Evolutionary conservation across 2,329 filamentous ascomycete genomes (phyloP).

Genomic region (Periconia macrospinosa): DNA sequence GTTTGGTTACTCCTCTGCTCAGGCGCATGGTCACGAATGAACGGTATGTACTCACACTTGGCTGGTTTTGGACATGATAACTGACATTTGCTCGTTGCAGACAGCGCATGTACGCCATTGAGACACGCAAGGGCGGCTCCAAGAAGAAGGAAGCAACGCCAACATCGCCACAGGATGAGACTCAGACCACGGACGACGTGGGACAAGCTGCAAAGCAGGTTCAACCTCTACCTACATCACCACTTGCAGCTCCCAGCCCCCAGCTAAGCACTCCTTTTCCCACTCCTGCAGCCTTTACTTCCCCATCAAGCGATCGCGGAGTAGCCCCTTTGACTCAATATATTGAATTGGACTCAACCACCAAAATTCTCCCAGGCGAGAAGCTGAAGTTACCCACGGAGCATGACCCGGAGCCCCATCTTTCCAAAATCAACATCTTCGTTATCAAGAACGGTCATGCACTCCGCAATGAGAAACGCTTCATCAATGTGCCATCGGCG

Average conservation of each 20-base stretch:
- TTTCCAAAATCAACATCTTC: slow-evolving; percentile 61
- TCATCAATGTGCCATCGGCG: slow-evolving; percentile 9
- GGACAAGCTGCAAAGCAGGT: neutral
- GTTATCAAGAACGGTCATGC: slow-evolving; percentile 66
- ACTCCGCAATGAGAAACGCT: slow-evolving; percentile 15
- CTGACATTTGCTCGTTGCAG: neutral
- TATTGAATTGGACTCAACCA: neutral
- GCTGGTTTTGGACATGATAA: neutral
- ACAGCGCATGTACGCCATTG: slow-evolving; percentile 60
- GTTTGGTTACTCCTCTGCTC: slow-evolving; percentile 59
- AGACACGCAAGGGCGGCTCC: slow-evolving; percentile 54
- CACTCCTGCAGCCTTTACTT: neutral
- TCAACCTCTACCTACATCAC: neutral
- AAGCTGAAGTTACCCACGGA: slow-evolving; percentile 11
- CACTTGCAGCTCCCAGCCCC: neutral
- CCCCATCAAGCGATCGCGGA: neutral
- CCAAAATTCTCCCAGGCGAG: neutral
- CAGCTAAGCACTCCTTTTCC: neutral
- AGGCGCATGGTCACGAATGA: slow-evolving; percentile 64
- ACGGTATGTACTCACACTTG: slow-evolving; percentile 29
- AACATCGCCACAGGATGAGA: slow-evolving; percentile 10
- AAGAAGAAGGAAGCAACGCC: slow-evolving; percentile 33
- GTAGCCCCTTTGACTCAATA: neutral
- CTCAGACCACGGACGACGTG: neutral
- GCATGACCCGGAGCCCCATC: slow-evolving; percentile 9